phyloP scores from a whole-genome alignment of 257 asterid species.

The Capsicum pubescens region DNA sequence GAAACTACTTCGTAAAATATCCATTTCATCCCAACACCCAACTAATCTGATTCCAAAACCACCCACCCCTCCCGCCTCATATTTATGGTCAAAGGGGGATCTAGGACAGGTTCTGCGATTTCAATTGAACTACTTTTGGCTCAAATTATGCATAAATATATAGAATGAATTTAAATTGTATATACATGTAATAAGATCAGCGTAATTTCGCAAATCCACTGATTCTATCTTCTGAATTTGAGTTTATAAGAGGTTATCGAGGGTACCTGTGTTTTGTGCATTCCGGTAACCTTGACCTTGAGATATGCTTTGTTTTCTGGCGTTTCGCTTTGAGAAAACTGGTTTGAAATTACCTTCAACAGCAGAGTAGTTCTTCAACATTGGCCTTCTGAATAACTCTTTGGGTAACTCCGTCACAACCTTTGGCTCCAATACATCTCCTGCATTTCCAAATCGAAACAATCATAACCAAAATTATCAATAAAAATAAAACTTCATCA shows the following conservation, averaged over 20 bases:
- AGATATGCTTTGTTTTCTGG: slow-evolving; percentile 36
- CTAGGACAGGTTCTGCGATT: background rate
- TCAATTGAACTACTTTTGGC: background rate
- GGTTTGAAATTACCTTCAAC: slow-evolving; percentile 43
- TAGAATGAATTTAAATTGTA: background rate
- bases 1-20: background rate
- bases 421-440: slow-evolving; percentile 51
- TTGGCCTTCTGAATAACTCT: slow-evolving; percentile 58
- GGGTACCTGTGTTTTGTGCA: slow-evolving; percentile 15
- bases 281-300: slow-evolving; percentile 41
- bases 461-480: background rate
- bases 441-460: slow-evolving; percentile 46
- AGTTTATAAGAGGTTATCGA: background rate
- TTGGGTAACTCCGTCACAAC: slow-evolving; percentile 74
- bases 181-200: background rate
- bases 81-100: background rate
- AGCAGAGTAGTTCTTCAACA: slow-evolving; percentile 42
- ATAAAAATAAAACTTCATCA: background rate
- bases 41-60: background rate
- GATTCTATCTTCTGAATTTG: background rate
- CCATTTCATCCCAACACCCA: background rate
- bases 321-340: slow-evolving; percentile 41
- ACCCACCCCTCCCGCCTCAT: background rate
- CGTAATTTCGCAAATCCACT: background rate
- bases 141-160: background rate